Evolutionary conservation across 1,284 basidiomycete species (phyloP), one percentile per base, ranked within the genome.

Genomic region (Mycena citricolor): DNA sequence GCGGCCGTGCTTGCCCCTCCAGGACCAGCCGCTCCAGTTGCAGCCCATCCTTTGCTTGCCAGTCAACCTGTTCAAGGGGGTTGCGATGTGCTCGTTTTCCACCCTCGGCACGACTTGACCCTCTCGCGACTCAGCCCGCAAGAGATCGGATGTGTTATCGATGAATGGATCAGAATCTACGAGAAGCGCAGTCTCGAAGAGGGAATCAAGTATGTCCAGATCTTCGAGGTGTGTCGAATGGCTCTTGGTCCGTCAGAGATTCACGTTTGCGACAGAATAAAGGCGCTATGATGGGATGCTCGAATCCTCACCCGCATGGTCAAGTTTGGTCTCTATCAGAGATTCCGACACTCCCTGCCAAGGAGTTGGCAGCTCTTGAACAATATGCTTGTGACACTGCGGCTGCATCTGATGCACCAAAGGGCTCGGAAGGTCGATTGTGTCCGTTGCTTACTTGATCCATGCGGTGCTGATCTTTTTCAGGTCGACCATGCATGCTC

Each of bases 281-380:
- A 65, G 94, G 94, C 5, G 69, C 84, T 2, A 93, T 94, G 69
- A 97, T 97, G 94, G 94, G 94, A 7, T 95, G 92, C 60, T 93
- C 89, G 8, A 97, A 97, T 59, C 92, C 94, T 16, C 94, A 97
- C 60, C 93, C 94, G 0, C 94, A 97, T 62, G 91, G 93, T 11
- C 94, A 97, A 67, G 81, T 87, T 12, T 95, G 93, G 91, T 88
- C 86, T 2, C 66, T 89, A 4, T 90, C 86, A 2, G 76, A 74
- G 25, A 67, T 93, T 4, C 92, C 92, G 1, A 79, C 83, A 8
- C 65, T 89, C 34, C 83, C 87, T 0, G 71, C 78, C 4, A 79
- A 69, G 38, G 89, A 91, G 58, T 67, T 91, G 4, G 57, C 57
- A 0, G 81, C 79, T 33, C 66, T 92, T 44, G 68, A 66, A 23